Base-by-base conservation (phyloP, 805 yeast genomes). In the Saccharomyces cerevisiae region DNA sequence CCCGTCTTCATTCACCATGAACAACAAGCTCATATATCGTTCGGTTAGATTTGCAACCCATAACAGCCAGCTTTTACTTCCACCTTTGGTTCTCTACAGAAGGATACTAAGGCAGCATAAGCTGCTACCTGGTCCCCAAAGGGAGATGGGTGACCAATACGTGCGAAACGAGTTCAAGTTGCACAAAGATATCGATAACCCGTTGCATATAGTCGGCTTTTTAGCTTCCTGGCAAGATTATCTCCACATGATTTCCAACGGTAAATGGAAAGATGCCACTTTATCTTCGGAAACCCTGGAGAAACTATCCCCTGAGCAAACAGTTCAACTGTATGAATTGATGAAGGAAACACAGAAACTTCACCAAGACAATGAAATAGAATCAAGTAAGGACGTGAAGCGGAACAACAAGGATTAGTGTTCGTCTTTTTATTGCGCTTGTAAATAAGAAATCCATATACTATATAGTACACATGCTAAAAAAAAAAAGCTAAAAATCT, bases 221-320 rank as follows among this genome's bases (percentile, higher is more conserved):
- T 76, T 94, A 57, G 82, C 96, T 1, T 85, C 89, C 56, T 94
- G 99, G 99, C 99, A 94, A 70, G 92, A 85, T 57, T 87, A 87
- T 63, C 75, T 87, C 57, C 73, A 76, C 11, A 72, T 74, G 67
- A 78, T 87, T 26, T 78, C 81, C 29, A 81, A 78, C 41, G 86
- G 81, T 11, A 74, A 75, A 49, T 87, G 92, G 94, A 70, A 74
- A 61, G 81, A 78, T 51, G 84, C 82, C 47, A 74, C 77, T 57
- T 72, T 94, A 65, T 83, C 84, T 22, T 73, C 80, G 57, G 76
- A 75, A 32, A 84, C 85, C 52, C 74, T 94, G 58, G 87, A 84
- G 51, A 88, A 87, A 68, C 81, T 94, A 91, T 82, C 87, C 27
- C 92, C 94, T 6, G 97, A 94, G 61, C 98, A 94, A 72, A 77